Evolutionary conservation across 768 basidiomycete genomes (phyloP).

Genomic region (Leucocoprinus leucothites): DNA sequence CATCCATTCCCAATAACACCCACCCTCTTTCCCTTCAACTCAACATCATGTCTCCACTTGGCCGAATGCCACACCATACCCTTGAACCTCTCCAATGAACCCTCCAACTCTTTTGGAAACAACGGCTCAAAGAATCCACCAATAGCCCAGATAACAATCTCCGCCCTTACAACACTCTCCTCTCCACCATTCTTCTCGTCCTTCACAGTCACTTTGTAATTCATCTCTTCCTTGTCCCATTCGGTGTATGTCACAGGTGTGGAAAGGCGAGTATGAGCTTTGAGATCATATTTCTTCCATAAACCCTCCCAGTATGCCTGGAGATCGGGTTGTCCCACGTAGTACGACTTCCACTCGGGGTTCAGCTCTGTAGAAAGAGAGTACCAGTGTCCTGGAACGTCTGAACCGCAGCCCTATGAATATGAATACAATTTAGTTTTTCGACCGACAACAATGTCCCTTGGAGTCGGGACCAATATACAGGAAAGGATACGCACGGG

Average conservation of each 20-base stretch:
- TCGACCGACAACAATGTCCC: too few species aligned
- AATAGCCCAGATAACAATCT: constrained; percentile 47
- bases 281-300: constrained; percentile 41
- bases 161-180: constrained; percentile 31
- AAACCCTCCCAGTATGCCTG: constrained; percentile 48
- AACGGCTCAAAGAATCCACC: constrained; percentile 47
- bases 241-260: constrained; percentile 35
- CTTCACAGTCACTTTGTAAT: constrained; percentile 39
- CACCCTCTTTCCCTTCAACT: constrained; percentile 48
- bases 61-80: constrained; percentile 56
- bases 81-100: constrained; percentile 41
- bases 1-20: constrained; percentile 66
- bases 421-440: not conserved
- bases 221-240: constrained; percentile 42
- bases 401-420: constrained; percentile 52
- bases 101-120: constrained; percentile 38
- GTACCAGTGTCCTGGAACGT: constrained; percentile 54
- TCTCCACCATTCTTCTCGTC: constrained; percentile 32
- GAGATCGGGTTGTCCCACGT: constrained; percentile 46
- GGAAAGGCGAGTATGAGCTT: constrained; percentile 37
- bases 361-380: constrained; percentile 53
- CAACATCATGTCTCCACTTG: constrained; percentile 51
- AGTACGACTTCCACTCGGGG: constrained; percentile 47
- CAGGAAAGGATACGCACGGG: constrained; percentile 30
- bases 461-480: not conserved